A percentile compares a stretch with the other conserved stretches of the same genome.
Evolutionary conservation across 768 basidiomycete genomes (phyloP).

Genomic region (Pisolithus orientalis): DNA sequence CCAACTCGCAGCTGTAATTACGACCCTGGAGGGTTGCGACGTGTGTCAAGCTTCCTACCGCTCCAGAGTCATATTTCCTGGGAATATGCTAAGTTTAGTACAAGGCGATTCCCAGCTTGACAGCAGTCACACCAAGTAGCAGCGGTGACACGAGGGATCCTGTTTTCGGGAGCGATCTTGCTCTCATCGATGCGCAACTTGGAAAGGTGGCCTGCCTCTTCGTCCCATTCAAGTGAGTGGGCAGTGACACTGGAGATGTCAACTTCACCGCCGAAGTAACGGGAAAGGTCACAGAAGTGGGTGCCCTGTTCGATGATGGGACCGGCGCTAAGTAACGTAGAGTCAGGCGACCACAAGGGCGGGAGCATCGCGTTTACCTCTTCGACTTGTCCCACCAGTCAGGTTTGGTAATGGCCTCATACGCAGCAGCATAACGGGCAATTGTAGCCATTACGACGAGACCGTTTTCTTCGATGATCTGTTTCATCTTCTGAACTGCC

Average conservation of each 20-base stretch:
- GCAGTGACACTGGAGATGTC: conserved; percentile 76
- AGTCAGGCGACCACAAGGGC: not conserved
- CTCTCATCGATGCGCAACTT: conserved; percentile 81
- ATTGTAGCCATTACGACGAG: conserved; percentile 94
- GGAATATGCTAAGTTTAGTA: conserved; percentile 9
- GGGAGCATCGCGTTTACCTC: conserved; percentile 37
- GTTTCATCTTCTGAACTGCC: conserved; percentile 94
- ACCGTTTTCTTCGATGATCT: conserved; percentile 90
- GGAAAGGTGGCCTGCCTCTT: conserved; percentile 78
- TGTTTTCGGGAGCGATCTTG: conserved; percentile 77
- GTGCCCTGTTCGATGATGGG: conserved; percentile 91
- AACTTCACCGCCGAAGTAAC: conserved; percentile 96
- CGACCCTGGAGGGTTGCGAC: conserved; percentile 86
- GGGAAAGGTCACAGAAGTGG: conserved; percentile 94
- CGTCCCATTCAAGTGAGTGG: conserved; percentile 89
- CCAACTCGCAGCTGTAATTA: conserved; percentile 92
- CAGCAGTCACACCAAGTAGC: conserved; percentile 68
- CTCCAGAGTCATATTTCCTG: conserved; percentile 94
- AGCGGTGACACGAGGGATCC: conserved; percentile 89
- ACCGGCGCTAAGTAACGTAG: conserved; percentile 44
- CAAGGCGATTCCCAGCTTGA: conserved; percentile 9
- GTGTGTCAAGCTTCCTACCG: conserved; percentile 89
- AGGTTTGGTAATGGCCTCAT: conserved; percentile 69
- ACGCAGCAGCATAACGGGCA: conserved; percentile 90
- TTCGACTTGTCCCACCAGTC: conserved; percentile 95